Conservation (phyloP, 495 filamentous ascomycete species). For the Hypoxylon rickii region DNA sequence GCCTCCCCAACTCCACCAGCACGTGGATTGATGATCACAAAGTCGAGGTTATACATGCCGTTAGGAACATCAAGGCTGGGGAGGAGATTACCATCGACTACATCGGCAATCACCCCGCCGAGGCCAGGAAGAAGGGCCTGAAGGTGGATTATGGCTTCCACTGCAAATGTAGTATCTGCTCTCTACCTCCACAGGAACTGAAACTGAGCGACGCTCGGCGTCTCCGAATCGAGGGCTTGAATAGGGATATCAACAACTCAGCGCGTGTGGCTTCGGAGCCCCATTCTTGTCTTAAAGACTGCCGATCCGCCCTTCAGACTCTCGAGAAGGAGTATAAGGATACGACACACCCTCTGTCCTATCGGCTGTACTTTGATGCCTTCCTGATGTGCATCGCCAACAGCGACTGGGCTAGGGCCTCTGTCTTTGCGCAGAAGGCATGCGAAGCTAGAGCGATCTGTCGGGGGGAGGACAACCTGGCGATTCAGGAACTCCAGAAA, state of each 20-base stretch:
- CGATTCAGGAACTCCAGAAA: background rate
- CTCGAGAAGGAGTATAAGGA: background rate
- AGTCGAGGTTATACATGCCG: constrained; percentile 43
- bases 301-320: background rate
- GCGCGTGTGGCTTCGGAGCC: no score
- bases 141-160: background rate
- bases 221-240: background rate
- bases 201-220: background rate
- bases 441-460: background rate
- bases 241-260: background rate
- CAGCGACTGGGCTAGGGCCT: background rate
- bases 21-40: constrained; percentile 41
- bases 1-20: constrained; percentile 46
- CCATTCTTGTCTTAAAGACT: background rate
- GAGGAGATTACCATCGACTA: constrained; percentile 50
- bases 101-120: background rate
- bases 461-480: background rate
- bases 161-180: background rate
- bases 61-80: constrained; percentile 42
- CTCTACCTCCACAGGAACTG: background rate
- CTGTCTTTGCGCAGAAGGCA: background rate
- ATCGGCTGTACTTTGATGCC: background rate
- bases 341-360: background rate
- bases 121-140: background rate
- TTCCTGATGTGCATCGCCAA: background rate